phyloP scores from a whole-genome alignment of 2,329 filamentous ascomycete genomes.

The Aureobasidium sp. region DNA sequence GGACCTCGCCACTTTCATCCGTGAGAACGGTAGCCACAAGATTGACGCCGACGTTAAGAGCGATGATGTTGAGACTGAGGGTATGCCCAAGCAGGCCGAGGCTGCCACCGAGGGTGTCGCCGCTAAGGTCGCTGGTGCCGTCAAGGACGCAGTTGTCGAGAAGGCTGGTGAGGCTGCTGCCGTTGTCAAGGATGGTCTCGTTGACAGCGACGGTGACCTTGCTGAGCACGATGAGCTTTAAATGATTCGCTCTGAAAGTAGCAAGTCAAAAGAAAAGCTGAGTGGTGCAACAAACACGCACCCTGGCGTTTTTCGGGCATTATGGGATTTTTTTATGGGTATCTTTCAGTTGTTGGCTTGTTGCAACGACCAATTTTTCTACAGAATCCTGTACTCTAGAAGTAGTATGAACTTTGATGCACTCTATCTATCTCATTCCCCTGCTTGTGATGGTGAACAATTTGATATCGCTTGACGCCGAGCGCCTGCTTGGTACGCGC shows the following conservation, averaged over 20 bases:
- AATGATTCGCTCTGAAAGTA: background rate
- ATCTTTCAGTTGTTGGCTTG: constrained; percentile 7
- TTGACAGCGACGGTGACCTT: constrained; percentile 24
- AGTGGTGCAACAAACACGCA: background rate
- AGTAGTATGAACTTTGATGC: constrained; percentile 6
- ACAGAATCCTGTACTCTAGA: constrained; percentile 4
- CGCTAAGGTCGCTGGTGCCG: constrained; percentile 31
- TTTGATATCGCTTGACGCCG: background rate
- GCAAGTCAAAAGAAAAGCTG: background rate
- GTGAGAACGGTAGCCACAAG: constrained; percentile 90
- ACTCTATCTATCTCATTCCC: background rate
- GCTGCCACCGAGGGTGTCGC: constrained; percentile 27
- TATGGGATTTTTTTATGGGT: constrained; percentile 2
- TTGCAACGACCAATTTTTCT: background rate
- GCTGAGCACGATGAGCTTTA: constrained; percentile 70
- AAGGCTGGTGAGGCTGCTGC: constrained; percentile 27
- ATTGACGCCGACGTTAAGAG: constrained; percentile 54
- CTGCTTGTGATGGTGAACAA: background rate
- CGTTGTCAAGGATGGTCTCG: constrained; percentile 25
- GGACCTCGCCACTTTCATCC: constrained; percentile 86
- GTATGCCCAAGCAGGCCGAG: constrained; percentile 40
- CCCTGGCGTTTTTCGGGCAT: background rate
- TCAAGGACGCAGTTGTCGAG: constrained; percentile 20
- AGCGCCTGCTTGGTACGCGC: background rate
- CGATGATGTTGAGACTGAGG: constrained; percentile 45